These are phyloP conservation scores for Fusarium nematophilum DNA, from an alignment of 2,329 filamentous ascomycete genomes.

Conservation along the genomic window DNA sequence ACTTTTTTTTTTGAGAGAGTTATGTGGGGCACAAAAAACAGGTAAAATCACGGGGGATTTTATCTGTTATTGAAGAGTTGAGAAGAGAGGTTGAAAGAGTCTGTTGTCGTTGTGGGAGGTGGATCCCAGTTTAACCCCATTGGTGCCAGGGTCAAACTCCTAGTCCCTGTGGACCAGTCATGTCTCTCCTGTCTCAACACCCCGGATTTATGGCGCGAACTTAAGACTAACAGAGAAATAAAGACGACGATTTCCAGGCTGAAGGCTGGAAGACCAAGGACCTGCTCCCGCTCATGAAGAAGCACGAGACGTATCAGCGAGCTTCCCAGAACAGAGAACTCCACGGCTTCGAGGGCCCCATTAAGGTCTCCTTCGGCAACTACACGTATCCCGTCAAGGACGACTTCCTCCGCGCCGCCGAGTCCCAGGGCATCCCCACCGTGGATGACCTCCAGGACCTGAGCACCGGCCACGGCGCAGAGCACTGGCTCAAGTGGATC, in stretches of 20 bases:
- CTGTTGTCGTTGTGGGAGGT: too few relatives aligned
- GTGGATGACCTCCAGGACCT: slow-evolving; percentile 84
- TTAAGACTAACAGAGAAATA: not conserved
- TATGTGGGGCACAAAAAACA: too few relatives aligned
- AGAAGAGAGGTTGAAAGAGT: too few relatives aligned
- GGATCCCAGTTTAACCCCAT: too few relatives aligned
- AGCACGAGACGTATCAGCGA: slow-evolving; percentile 82
- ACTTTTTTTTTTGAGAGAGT: too few relatives aligned
- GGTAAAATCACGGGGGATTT: too few relatives aligned
- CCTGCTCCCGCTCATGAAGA: slow-evolving; percentile 80
- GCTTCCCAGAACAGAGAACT: slow-evolving; percentile 72
- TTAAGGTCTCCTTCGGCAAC: slow-evolving; percentile 85
- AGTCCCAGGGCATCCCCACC: slow-evolving; percentile 77
- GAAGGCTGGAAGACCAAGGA: slow-evolving; percentile 85
- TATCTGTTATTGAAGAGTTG: too few relatives aligned
- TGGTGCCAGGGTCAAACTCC: too few relatives aligned
- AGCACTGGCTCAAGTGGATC: slow-evolving; percentile 90
- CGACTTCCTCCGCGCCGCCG: slow-evolving; percentile 78
- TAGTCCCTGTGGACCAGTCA: too few relatives aligned
- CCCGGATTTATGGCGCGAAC: too few relatives aligned
- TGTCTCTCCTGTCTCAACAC: too few relatives aligned
- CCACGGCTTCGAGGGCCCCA: slow-evolving; percentile 82
- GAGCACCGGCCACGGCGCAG: slow-evolving; percentile 74
- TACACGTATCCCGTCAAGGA: slow-evolving; percentile 86
- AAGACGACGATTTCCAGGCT: slow-evolving; percentile 76